Base-by-base conservation (phyloP, 192 early-diverging fungal genomes). In the Obelidium mucronatum region DNA sequence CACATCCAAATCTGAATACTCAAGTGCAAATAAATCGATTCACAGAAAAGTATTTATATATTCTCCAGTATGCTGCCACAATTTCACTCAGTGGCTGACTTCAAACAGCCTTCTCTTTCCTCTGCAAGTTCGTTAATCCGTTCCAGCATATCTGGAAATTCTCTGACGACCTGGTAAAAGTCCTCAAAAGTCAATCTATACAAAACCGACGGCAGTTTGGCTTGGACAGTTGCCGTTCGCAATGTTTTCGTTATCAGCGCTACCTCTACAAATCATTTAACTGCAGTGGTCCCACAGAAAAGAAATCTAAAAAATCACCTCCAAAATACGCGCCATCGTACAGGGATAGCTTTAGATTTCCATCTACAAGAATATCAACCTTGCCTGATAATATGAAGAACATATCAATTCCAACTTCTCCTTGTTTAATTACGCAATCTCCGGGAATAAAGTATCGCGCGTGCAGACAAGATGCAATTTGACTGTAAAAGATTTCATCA, bases 261-360 rank as follows among this genome's bases (percentile, higher is more conserved):
- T 0, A 79, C 39, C 13, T 75, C 65, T 56, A 36, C 44, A 31
- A 37, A 54, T 31, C 5, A 22, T 48, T 4, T 1, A 40, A 28
- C 35, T 31, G 8, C 17, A 15, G 4, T 22, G 15, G 17, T n/a
- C 6, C 4, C 17, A 24, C 22, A 35, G 40, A n/a, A 19, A 4
- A 58, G 22, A 19, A 36, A 24, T 22, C 8, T 22, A 8, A n/a
- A 33, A 11, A 11, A 26, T 31, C 31, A 77, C 77, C 78, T 40
- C 80, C 80, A 76, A 81, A 81, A 42, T 82, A 81, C 34, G 76
- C 70, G 1, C 79, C 80, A 28, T 81, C 80, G n/a, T 31, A 31
- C 8, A 81, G 55, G 17, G 70, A 52, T 17, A 39, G 58, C 19
- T 78, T 62, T 15, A 30, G 11, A 8, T 67, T 80, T 2, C 40